Conservation (phyloP, 441 rosid genomes). For the Adansonia madagascariensis region DNA sequence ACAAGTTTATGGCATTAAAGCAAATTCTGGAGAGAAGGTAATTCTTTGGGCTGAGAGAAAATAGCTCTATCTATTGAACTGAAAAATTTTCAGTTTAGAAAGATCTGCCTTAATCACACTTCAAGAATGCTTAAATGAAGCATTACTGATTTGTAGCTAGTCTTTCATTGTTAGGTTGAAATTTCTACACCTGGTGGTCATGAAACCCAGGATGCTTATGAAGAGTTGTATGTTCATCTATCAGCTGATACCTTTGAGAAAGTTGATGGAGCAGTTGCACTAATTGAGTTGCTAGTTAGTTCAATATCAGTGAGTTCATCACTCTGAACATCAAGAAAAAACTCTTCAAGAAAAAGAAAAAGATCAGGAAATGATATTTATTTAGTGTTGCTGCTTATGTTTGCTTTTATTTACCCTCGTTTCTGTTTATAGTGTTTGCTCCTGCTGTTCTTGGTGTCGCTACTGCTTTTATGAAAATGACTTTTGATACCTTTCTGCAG, state of each 20-base stretch:
- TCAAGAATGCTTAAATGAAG: slow-evolving; percentile 4
- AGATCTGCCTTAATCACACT: background rate
- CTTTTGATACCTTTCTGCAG: slow-evolving; percentile 40
- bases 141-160: slow-evolving; percentile 3
- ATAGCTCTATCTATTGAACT: background rate
- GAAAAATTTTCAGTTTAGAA: background rate
- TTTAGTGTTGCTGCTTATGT: background rate
- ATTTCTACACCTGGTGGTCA: slow-evolving; percentile 61
- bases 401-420: background rate
- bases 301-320: slow-evolving; percentile 77
- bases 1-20: slow-evolving; percentile 61
- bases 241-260: slow-evolving; percentile 84
- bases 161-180: slow-evolving; percentile 58
- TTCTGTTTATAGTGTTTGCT: background rate
- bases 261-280: slow-evolving; percentile 82
- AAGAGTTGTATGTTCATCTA: slow-evolving; percentile 69
- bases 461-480: slow-evolving; percentile 22
- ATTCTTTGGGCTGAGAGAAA: slow-evolving; percentile 12
- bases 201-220: slow-evolving; percentile 47
- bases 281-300: slow-evolving; percentile 74
- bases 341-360: background rate
- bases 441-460: too few relatives aligned
- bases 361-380: slow-evolving; percentile 17
- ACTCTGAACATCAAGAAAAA: background rate
- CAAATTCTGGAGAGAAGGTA: slow-evolving; percentile 72